Evolutionary conservation across 1,139 yeast species (phyloP).

Genomic region (Hemisphaericaspora xylofermentans): DNA sequence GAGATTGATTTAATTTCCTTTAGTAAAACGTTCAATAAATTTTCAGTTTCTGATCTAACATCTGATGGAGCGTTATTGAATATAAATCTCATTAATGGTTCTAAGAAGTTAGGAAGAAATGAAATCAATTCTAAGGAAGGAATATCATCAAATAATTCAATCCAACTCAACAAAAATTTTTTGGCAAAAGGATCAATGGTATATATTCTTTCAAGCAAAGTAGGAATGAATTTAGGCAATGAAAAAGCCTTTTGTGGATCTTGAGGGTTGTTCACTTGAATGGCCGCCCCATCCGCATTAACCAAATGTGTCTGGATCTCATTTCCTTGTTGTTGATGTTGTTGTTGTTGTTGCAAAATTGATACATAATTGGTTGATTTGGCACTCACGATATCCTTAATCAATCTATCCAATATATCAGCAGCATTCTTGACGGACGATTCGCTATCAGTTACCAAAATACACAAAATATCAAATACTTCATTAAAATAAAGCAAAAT

Average conservation of each 20-base stretch:
- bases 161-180: constrained; percentile 90
- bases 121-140: constrained; percentile 89
- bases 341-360: constrained; percentile 59
- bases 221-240: constrained; percentile 83
- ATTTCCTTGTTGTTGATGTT: constrained; percentile 38
- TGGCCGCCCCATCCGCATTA: constrained; percentile 51
- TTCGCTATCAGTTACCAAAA: constrained; percentile 88
- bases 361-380: constrained; percentile 90
- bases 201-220: constrained; percentile 85
- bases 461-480: constrained; percentile 88
- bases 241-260: constrained; percentile 79
- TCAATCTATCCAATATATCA: constrained; percentile 82
- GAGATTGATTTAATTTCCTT: constrained; percentile 78
- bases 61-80: constrained; percentile 81
- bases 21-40: constrained; percentile 69
- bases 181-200: constrained; percentile 92
- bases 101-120: constrained; percentile 84
- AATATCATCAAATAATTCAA: constrained; percentile 83
- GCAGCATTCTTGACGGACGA: constrained; percentile 95
- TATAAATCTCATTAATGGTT: constrained; percentile 77
- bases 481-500: constrained; percentile 88
- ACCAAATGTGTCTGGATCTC: constrained; percentile 46
- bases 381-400: constrained; percentile 94
- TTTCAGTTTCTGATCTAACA: constrained; percentile 82
- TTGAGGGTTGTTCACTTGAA: constrained; percentile 61